Conservation (phyloP, 768 basidiomycete species). For the Phylloporus sp. region DNA sequence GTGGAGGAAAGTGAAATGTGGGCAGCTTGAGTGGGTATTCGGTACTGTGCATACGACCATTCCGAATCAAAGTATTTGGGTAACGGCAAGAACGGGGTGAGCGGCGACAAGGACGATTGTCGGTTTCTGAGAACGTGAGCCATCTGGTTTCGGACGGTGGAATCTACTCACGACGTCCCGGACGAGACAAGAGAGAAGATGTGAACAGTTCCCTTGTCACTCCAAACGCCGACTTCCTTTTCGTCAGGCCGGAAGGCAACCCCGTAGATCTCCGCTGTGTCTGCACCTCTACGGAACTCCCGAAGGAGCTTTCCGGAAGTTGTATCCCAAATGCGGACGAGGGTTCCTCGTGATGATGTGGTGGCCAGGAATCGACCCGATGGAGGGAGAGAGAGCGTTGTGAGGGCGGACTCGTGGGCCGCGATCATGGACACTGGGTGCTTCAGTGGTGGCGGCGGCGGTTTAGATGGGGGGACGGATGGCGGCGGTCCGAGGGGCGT, state of each 20-base stretch:
- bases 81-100: constrained; percentile 74
- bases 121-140: constrained; percentile 54
- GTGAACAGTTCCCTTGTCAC: constrained; percentile 93
- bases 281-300: constrained; percentile 81
- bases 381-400: constrained; percentile 69
- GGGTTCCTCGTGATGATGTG: constrained; percentile 75
- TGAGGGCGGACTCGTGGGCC: constrained; percentile 76
- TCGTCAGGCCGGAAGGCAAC: constrained; percentile 86
- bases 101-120: constrained; percentile 74
- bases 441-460: constrained; percentile 52
- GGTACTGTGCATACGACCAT: constrained; percentile 93
- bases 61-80: constrained; percentile 94
- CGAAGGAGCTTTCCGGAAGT: constrained; percentile 64
- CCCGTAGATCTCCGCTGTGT: constrained; percentile 88
- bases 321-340: constrained; percentile 85
- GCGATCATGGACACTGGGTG: constrained; percentile 76
- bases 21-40: constrained; percentile 78
- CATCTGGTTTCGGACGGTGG: constrained; percentile 1
- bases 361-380: constrained; percentile 81
- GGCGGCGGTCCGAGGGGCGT: constrained; percentile 52
- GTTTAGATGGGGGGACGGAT: constrained; percentile 46
- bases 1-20: constrained; percentile 75
- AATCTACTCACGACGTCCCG: constrained; percentile 54
- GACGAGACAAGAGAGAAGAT: constrained; percentile 72
- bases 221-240: constrained; percentile 84